These are phyloP conservation scores for Tetraselmis chui DNA, from an alignment of 139 green algal genomes.

Conservation along the genomic window DNA sequence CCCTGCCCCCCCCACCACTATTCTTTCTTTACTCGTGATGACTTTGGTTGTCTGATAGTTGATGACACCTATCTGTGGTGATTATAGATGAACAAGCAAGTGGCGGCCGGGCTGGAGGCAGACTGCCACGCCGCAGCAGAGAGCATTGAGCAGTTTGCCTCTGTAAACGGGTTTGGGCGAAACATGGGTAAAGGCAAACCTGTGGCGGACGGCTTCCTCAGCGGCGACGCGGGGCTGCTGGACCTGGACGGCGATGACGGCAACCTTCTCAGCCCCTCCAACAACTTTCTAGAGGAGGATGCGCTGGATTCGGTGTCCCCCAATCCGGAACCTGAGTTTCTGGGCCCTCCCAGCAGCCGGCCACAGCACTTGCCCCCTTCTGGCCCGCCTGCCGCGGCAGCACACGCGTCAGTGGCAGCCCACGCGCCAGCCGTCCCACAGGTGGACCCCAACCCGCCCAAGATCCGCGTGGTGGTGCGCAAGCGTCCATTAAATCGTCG, in stretches of 20 bases:
- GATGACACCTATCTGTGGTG: too few relatives aligned
- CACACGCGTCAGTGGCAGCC: not conserved
- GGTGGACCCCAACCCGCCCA: conserved; percentile 22
- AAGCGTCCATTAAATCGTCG: conserved; percentile 91
- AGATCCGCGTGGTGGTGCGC: conserved; percentile 87
- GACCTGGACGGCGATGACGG: conserved; percentile 72
- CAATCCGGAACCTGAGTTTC: not conserved
- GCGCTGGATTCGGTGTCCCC: not conserved
- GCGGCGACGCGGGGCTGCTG: conserved; percentile 39
- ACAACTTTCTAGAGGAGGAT: not conserved
- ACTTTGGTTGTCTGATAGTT: too few relatives aligned
- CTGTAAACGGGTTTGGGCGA: not conserved
- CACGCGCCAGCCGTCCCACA: not conserved
- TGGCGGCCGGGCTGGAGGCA: not conserved
- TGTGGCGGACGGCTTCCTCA: not conserved
- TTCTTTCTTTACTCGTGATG: too few relatives aligned
- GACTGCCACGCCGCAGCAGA: not conserved
- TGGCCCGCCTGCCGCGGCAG: not conserved
- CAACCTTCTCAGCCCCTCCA: conserved; percentile 37
- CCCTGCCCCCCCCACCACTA: too few relatives aligned
- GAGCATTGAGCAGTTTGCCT: not conserved
- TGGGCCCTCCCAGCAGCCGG: not conserved
- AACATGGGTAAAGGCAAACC: too few relatives aligned
- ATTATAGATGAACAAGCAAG: not conserved
- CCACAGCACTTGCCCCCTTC: not conserved